Percentiles rank a stretch among this genome's conserved stretches.
Conservation (phyloP, 2,329 filamentous ascomycete genomes). For the Aspergillus sp. region DNA sequence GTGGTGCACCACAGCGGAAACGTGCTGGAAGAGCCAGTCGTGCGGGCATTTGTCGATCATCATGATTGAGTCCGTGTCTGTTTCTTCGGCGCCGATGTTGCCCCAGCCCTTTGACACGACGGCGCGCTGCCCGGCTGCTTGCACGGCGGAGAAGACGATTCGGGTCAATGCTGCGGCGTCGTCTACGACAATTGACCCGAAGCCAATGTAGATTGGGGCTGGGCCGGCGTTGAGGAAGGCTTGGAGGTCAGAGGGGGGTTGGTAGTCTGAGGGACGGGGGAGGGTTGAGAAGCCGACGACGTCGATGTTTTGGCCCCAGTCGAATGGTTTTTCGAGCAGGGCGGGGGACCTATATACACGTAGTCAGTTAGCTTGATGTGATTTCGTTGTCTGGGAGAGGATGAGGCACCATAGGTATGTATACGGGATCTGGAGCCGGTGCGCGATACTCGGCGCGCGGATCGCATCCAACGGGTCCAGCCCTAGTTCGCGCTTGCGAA, state of each 20-base stretch:
- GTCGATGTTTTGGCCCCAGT: slow-evolving; percentile 71
- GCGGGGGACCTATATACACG: slow-evolving; percentile 59
- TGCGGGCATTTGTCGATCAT: slow-evolving; percentile 85
- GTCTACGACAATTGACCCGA: slow-evolving; percentile 79
- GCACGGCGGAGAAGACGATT: slow-evolving; percentile 70
- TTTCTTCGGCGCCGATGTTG: slow-evolving; percentile 70
- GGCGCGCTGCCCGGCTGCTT: slow-evolving; percentile 68
- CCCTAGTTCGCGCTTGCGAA: slow-evolving; percentile 71
- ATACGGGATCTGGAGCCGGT: slow-evolving; percentile 73
- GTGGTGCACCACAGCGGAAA: slow-evolving; percentile 77
- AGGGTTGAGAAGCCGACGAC: slow-evolving; percentile 78
- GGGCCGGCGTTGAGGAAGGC: slow-evolving; percentile 67
- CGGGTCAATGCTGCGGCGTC: slow-evolving; percentile 70
- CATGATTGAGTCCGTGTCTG: slow-evolving; percentile 66
- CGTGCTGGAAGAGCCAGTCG: slow-evolving; percentile 82
- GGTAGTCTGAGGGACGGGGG: slow-evolving; percentile 65
- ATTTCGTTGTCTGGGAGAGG: too few species aligned
- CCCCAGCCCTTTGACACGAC: slow-evolving; percentile 88
- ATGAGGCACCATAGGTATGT: slow-evolving; percentile 77
- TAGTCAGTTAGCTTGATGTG: not conserved
- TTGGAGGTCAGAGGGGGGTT: slow-evolving; percentile 63
- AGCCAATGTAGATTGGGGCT: slow-evolving; percentile 78
- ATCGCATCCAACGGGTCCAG: slow-evolving; percentile 76
- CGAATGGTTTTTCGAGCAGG: slow-evolving; percentile 73
- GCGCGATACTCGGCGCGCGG: slow-evolving; percentile 78